Conservation (phyloP, 345 rosid species). For the Noccaea bulbosa region DNA sequence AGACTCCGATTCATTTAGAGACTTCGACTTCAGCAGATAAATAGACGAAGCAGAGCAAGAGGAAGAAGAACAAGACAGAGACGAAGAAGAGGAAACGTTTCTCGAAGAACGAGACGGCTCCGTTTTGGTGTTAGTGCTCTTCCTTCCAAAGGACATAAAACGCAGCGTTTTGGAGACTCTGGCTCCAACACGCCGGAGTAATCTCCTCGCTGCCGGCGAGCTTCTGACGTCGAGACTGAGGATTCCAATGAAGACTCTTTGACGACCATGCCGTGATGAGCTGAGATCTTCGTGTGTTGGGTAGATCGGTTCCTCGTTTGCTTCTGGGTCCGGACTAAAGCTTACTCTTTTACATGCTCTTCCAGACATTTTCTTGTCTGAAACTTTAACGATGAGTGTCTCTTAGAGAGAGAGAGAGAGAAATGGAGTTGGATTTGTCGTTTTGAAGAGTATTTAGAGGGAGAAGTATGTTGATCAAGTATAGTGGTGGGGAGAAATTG, state of each 20-base stretch:
- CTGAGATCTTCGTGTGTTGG: constrained; percentile 30
- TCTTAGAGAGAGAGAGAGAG: constrained; percentile 15
- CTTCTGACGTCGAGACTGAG: constrained; percentile 44
- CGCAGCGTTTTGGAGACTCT: constrained; percentile 58
- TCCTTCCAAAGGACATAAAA: constrained; percentile 49
- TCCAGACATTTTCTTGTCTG: constrained; percentile 58
- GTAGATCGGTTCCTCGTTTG: constrained; percentile 27
- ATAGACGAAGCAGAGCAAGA: constrained; percentile 47
- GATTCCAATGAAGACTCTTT: constrained; percentile 48
- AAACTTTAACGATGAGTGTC: constrained; percentile 10
- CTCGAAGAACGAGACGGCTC: constrained; percentile 3
- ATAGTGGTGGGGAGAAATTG: constrained; percentile 5
- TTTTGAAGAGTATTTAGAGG: constrained; percentile 49
- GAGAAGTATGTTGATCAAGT: constrained; percentile 27
- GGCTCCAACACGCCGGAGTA: constrained; percentile 57
- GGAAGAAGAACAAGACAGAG: constrained; percentile 51
- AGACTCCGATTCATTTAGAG: constrained; percentile 69
- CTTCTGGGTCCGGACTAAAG: constrained; percentile 62
- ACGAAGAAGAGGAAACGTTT: constrained; percentile 17
- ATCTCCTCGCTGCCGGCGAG: constrained; percentile 40
- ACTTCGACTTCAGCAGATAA: constrained; percentile 62
- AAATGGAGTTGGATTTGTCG: constrained; percentile 34
- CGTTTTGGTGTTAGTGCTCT: constrained; percentile 22
- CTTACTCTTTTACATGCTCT: constrained; percentile 61
- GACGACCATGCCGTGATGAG: constrained; percentile 42